Conservation (phyloP, 345 rosid genomes). For the Rhizophora mangle region DNA sequence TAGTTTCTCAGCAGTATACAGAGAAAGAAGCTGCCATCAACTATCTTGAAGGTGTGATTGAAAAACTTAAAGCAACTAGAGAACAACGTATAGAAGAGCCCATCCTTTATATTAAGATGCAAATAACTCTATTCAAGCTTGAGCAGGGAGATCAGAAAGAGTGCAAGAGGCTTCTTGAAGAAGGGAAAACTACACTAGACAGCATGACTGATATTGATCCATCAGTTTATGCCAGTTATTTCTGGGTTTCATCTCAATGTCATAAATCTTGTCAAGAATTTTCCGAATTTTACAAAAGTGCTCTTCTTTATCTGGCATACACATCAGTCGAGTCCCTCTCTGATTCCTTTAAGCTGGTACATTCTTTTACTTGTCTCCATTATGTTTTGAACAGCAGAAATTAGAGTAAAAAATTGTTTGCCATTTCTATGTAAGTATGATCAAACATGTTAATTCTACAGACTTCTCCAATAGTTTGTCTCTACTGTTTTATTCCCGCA, state of each 20-base stretch:
- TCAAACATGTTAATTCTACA: no score
- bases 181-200: slow-evolving; percentile 81
- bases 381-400: no score
- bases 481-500: no score
- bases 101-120: slow-evolving; percentile 80
- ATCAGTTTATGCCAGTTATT: slow-evolving; percentile 79
- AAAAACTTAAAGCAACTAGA: slow-evolving; percentile 69
- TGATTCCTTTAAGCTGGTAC: slow-evolving; percentile 91
- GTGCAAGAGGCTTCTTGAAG: slow-evolving; percentile 86
- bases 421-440: no score
- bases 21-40: slow-evolving; percentile 93
- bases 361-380: slow-evolving; percentile 4
- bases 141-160: slow-evolving; percentile 88
- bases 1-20: slow-evolving; percentile 81
- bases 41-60: slow-evolving; percentile 83
- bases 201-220: slow-evolving; percentile 99
- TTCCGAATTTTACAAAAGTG: slow-evolving; percentile 87
- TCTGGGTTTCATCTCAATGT: slow-evolving; percentile 93
- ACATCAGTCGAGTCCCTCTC: slow-evolving; percentile 91
- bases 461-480: background rate
- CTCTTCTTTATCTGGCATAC: slow-evolving; percentile 94
- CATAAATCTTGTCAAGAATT: slow-evolving; percentile 80
- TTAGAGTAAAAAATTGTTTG: no score
- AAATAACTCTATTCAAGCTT: slow-evolving; percentile 78
- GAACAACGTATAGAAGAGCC: slow-evolving; percentile 87